These are phyloP conservation scores for Globisporangium camurandrum DNA, from an alignment of 352 stramenopile species.

Conservation along the genomic window DNA sequence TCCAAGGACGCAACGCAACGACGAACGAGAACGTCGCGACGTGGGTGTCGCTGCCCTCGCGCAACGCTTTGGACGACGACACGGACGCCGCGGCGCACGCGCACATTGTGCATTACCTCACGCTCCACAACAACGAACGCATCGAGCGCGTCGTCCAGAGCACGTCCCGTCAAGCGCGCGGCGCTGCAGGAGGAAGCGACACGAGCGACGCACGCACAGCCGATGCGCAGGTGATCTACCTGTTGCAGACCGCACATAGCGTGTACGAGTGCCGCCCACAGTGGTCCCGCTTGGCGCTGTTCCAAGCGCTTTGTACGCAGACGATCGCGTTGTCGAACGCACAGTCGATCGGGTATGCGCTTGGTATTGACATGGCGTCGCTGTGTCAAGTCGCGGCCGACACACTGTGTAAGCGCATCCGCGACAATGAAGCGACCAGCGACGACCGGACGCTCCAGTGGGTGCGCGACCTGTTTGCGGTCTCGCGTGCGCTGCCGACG, in stretches of 20 bases:
- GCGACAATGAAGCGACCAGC: constrained; percentile 14
- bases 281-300: constrained; percentile 77
- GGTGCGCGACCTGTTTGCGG: constrained; percentile 69
- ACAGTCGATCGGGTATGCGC: constrained; percentile 77
- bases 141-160: constrained; percentile 67
- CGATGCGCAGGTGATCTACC: constrained; percentile 67
- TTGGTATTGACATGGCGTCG: constrained; percentile 84
- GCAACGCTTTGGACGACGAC: constrained; percentile 39
- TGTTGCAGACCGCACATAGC: constrained; percentile 72
- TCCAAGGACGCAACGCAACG: constrained; percentile 40
- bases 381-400: constrained; percentile 80
- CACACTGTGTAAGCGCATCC: constrained; percentile 48
- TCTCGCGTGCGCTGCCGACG: constrained; percentile 60
- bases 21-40: constrained; percentile 42
- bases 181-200: neutral
- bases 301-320: constrained; percentile 53
- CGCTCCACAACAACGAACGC: constrained; percentile 63
- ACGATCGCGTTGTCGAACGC: constrained; percentile 56
- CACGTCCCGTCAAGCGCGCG: constrained; percentile 20
- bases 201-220: constrained; percentile 3
- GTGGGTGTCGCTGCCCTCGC: constrained; percentile 76
- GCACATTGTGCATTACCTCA: constrained; percentile 77
- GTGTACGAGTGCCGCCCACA: constrained; percentile 83
- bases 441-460: constrained; percentile 37
- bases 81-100: constrained; percentile 28